phyloP scores from a whole-genome alignment of 495 filamentous ascomycete genomes.

The Tirmania nivea region DNA sequence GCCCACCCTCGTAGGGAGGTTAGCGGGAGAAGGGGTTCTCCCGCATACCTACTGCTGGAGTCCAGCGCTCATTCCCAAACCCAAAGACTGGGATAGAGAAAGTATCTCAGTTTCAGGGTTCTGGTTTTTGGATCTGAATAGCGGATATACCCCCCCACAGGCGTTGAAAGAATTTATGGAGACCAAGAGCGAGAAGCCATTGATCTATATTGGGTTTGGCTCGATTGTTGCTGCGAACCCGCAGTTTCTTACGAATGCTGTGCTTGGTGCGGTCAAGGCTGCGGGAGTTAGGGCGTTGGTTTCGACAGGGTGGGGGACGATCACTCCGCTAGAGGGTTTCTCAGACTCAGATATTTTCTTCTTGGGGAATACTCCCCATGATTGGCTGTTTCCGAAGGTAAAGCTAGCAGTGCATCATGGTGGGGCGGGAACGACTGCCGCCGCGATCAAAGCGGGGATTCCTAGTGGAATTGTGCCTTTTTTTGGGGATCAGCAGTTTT shows the following conservation, averaged over 20 bases:
- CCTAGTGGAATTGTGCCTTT: constrained; percentile 49
- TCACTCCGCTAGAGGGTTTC: constrained; percentile 22
- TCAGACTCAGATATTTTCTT: constrained; percentile 37
- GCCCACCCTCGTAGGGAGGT: constrained; percentile 35
- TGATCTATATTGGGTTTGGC: constrained; percentile 46
- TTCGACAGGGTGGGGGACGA: constrained; percentile 43
- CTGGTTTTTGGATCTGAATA: constrained; percentile 41
- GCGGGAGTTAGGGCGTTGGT: constrained; percentile 41
- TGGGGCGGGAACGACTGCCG: constrained; percentile 45
- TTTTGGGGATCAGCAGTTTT: constrained; percentile 64
- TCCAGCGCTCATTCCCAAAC: constrained; percentile 41
- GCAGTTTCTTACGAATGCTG: constrained; percentile 37
- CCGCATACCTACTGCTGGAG: constrained; percentile 44
- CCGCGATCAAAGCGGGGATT: constrained; percentile 39
- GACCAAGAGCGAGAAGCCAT: constrained; percentile 24
- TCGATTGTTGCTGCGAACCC: constrained; percentile 48
- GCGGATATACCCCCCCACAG: constrained; percentile 33
- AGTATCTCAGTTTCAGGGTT: constrained; percentile 39
- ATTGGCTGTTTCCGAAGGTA: constrained; percentile 45
- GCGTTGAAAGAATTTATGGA: constrained; percentile 31
- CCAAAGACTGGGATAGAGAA: constrained; percentile 33
- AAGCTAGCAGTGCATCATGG: constrained; percentile 41
- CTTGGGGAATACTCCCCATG: constrained; percentile 44
- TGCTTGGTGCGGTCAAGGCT: constrained; percentile 36
- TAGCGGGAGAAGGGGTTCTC: constrained; percentile 28